Conservation (phyloP, 495 filamentous ascomycete genomes). For the Aspergillus mulundensis region DNA sequence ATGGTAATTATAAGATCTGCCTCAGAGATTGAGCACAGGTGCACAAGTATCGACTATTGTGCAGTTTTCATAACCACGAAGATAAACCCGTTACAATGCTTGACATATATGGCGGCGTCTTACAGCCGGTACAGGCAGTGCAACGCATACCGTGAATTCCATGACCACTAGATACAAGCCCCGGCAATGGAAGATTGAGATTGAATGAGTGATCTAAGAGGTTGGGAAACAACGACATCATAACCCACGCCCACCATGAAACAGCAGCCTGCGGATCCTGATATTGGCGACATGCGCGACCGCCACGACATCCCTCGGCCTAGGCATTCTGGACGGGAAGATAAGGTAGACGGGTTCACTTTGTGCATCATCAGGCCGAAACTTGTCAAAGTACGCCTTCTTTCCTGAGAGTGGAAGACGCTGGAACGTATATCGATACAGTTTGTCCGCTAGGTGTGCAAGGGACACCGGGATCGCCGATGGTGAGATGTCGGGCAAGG, state of each 20-base stretch:
- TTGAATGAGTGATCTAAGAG: no score
- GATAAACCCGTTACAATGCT: no score
- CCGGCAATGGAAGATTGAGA: no score
- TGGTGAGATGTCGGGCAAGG: slow-evolving; percentile 28
- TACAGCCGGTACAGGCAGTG: no score
- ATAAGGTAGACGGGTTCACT: slow-evolving; percentile 33
- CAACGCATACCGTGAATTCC: no score
- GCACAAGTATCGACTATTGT: no score
- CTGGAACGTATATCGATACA: slow-evolving; percentile 28
- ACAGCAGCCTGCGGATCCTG: slow-evolving; percentile 19
- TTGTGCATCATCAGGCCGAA: slow-evolving; percentile 29
- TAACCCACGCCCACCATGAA: slow-evolving; percentile 15
- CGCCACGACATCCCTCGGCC: slow-evolving; percentile 29
- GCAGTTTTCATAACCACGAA: no score
- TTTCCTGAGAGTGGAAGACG: slow-evolving; percentile 37
- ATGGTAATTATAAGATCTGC: no score
- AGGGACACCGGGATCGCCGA: slow-evolving; percentile 19
- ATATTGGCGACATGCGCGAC: slow-evolving; percentile 35
- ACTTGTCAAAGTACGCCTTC: slow-evolving; percentile 43
- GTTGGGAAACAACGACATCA: no score
- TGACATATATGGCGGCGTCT: no score
- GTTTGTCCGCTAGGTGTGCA: slow-evolving; percentile 20
- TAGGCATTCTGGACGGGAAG: slow-evolving; percentile 31
- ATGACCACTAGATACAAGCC: no score
- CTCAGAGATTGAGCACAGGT: no score